Evolutionary conservation across 306 rosid species (phyloP).

Genomic region (Mucuna pruriens): DNA sequence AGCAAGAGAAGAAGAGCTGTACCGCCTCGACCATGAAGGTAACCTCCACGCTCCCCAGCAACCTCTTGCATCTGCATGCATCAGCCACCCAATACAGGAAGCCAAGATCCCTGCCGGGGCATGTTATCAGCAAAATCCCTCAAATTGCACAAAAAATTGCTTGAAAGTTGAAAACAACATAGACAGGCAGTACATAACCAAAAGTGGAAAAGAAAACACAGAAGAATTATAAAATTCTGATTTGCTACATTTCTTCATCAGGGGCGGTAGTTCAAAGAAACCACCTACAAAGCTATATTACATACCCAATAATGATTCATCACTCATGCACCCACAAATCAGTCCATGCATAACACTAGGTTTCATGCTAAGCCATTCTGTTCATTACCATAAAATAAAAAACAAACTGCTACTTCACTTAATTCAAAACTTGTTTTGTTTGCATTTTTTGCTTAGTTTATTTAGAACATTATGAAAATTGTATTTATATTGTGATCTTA

Average conservation of each 20-base stretch:
- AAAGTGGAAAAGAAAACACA: conserved; percentile 13
- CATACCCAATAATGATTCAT: not conserved
- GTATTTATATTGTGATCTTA: not conserved
- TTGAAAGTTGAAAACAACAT: conserved; percentile 12
- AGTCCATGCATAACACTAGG: not conserved
- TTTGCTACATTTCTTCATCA: not conserved
- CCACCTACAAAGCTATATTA: conserved; percentile 7
- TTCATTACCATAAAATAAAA: not conserved
- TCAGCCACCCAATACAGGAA: conserved; percentile 73
- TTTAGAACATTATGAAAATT: not conserved
- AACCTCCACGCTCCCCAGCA: conserved; percentile 99
- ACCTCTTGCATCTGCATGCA: conserved; percentile 99
- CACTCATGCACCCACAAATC: not conserved
- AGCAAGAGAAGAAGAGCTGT: conserved; percentile 37
- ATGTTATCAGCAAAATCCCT: conserved; percentile 84
- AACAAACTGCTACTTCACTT: not conserved
- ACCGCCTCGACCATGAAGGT: conserved; percentile 99
- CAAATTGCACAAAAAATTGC: conserved; percentile 33
- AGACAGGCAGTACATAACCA: not conserved
- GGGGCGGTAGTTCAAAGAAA: conserved; percentile 11
- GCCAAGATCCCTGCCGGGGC: conserved; percentile 99
- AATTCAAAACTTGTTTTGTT: not conserved
- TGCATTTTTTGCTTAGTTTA: not conserved
- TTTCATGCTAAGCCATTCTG: not conserved
- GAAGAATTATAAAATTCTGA: not conserved